Evolutionary conservation across 2,329 filamentous ascomycete species (phyloP).

Genomic region (Pleomassaria siparia): DNA sequence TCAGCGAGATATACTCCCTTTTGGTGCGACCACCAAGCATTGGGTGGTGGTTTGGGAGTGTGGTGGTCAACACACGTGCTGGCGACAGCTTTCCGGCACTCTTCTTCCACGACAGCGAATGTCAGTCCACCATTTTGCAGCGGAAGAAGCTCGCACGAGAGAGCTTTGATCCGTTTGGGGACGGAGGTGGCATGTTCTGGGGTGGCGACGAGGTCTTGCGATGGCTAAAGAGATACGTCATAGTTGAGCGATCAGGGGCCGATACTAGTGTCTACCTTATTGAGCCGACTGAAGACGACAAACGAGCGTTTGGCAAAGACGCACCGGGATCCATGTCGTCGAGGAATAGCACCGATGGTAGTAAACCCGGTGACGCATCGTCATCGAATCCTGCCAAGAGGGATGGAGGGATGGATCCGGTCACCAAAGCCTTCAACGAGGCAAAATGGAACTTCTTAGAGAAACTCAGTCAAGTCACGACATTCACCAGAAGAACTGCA

Average conservation of each 20-base stretch:
- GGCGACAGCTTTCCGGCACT: conserved; percentile 94
- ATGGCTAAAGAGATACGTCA: conserved; percentile 84
- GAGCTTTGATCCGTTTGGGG: conserved; percentile 86
- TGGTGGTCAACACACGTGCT: conserved; percentile 87
- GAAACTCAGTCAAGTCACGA: conserved; percentile 95
- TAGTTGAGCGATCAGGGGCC: conserved; percentile 77
- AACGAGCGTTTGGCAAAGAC: conserved; percentile 73
- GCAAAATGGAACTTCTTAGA: conserved; percentile 96
- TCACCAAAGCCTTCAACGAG: conserved; percentile 92
- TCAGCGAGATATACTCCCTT: conserved; percentile 87
- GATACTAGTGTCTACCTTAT: conserved; percentile 92
- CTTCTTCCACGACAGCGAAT: conserved; percentile 98
- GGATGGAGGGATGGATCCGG: conserved; percentile 84
- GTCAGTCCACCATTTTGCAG: conserved; percentile 90
- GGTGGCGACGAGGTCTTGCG: conserved; percentile 92
- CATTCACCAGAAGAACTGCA: conserved; percentile 87
- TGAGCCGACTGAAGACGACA: conserved; percentile 83
- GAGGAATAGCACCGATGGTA: conserved; percentile 37
- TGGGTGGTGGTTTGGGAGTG: conserved; percentile 97
- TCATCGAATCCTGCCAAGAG: conserved; percentile 39
- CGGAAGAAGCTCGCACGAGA: conserved; percentile 83
- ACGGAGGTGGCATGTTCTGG: conserved; percentile 89
- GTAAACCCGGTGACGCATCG: conserved; percentile 21
- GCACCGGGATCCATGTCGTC: conserved; percentile 43
- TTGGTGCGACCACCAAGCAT: conserved; percentile 87